Evolutionary conservation across 805 yeast genomes (phyloP), one percentile per base, ranked within the genome.

Genomic region (Cyberlindnera petersonii): DNA sequence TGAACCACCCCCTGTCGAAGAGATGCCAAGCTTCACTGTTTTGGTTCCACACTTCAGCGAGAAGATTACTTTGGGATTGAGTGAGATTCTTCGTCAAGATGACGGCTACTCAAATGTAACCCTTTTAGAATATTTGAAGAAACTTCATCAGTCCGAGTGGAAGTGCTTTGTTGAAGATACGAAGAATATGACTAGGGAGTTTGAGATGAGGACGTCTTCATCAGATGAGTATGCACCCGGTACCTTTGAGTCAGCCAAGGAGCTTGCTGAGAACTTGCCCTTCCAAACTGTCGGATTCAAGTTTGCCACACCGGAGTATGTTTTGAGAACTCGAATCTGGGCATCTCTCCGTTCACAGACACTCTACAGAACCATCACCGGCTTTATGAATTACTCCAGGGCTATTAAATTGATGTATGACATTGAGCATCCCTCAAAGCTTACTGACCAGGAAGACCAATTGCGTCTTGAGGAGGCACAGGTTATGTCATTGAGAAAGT

Each of bases 1-100:
- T 1, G 87, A 80, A 31, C 80, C 87, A 0, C 61, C 72, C 10
- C 74, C 86, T 0, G 72, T 81, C 7, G 72, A 71, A 16, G 68
- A 77, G 31, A 84, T 85, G 86, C 94, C 95, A 1, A 67, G 85
- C 0, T 86, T 86, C 52, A 77, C 93, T 1, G 95, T 87, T 8
- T 67, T 88, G 53, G 74, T 88, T 31, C 96, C 96, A 8, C 96
- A 88, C 59, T 88, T 82, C 59, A 71, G 82, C 7, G 96, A 88
- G 58, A 87, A 83, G 61, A 86, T 88, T 35, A 69, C 83, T 14
- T 66, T 87, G 40, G 74, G 86, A 3, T 66, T 88, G 47, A 77
- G 79, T 54, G 96, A 88, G 57, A 79, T 87, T 16, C 84, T 88
- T 40, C 75, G 79, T 48, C 87, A 80, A 58, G 76, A 72, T 15